Evolutionary conservation across 306 rosid genomes (phyloP).

Genomic region (Rosa rugosa): DNA sequence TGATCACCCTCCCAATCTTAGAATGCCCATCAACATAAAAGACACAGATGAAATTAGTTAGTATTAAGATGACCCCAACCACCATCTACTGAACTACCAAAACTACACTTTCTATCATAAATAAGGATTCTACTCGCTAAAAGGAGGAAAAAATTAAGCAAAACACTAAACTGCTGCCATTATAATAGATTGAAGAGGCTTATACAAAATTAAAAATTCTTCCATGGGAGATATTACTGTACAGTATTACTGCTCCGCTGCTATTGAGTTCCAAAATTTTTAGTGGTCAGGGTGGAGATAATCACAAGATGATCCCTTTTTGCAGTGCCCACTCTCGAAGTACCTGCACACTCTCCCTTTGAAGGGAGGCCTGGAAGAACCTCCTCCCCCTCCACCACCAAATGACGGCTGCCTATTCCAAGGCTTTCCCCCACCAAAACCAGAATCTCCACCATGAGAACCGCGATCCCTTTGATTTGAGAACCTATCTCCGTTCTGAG

Average conservation of each 20-base stretch:
- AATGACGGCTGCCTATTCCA: constrained; percentile 80
- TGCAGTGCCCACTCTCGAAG: constrained; percentile 87
- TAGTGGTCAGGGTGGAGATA: constrained; percentile 59
- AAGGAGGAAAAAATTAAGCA: constrained; percentile 8
- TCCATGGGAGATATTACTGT: constrained; percentile 53
- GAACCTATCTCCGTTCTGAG: constrained; percentile 60
- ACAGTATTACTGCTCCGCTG: constrained; percentile 58
- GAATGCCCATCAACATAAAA: not conserved
- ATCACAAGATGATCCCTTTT: constrained; percentile 82
- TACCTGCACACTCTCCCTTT: constrained; percentile 77
- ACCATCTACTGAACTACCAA: not conserved
- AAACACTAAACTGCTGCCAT: constrained; percentile 14
- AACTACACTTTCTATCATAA: not conserved
- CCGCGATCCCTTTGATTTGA: constrained; percentile 58
- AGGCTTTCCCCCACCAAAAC: constrained; percentile 61
- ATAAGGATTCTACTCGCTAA: not conserved
- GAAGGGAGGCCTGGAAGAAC: constrained; percentile 64
- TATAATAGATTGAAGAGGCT: constrained; percentile 25
- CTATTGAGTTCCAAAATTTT: constrained; percentile 32
- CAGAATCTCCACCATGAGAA: constrained; percentile 62
- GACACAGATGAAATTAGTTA: not conserved
- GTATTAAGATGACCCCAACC: not conserved
- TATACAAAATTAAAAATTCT: constrained; percentile 46
- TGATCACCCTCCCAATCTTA: not conserved
- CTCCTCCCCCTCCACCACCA: constrained; percentile 64